Evolutionary conservation across 177 flowering plant genomes (phyloP).

Genomic region (Vitis hybrid): DNA sequence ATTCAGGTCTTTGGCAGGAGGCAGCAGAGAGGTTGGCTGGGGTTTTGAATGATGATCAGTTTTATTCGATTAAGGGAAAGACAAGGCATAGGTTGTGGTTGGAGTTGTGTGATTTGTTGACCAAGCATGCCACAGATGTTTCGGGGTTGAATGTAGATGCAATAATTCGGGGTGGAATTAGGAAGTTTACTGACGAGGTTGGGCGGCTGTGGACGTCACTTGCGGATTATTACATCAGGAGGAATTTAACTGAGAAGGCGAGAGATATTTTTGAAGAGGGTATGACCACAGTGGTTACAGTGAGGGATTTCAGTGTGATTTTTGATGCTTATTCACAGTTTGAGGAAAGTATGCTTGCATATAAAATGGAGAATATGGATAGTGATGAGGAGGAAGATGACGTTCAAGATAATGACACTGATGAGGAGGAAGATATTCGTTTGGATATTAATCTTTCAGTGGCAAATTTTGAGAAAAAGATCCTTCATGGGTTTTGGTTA

Average conservation of each 20-base stretch:
- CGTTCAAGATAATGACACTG: slow-evolving; percentile 22
- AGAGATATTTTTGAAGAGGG: slow-evolving; percentile 95
- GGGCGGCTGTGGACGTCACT: slow-evolving; percentile 96
- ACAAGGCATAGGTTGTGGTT: slow-evolving; percentile 84
- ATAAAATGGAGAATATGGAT: slow-evolving; percentile 65
- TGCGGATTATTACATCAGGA: slow-evolving; percentile 82
- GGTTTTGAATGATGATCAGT: slow-evolving; percentile 81
- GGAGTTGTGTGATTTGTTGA: slow-evolving; percentile 85
- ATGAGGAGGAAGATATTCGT: slow-evolving; percentile 42
- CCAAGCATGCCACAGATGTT: slow-evolving; percentile 71
- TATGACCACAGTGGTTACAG: slow-evolving; percentile 78
- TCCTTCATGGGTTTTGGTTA: slow-evolving; percentile 71
- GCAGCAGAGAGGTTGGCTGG: slow-evolving; percentile 82
- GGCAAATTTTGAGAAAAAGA: slow-evolving; percentile 46
- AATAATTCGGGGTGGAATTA: slow-evolving; percentile 86
- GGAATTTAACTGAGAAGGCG: slow-evolving; percentile 78
- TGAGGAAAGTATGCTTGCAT: slow-evolving; percentile 78
- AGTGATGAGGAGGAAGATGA: slow-evolving; percentile 38
- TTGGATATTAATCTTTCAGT: slow-evolving; percentile 39
- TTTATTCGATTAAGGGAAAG: slow-evolving; percentile 82
- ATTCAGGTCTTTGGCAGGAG: slow-evolving; percentile 82
- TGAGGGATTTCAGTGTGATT: slow-evolving; percentile 88
- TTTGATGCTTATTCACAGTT: slow-evolving; percentile 85
- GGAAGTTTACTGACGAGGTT: slow-evolving; percentile 92
- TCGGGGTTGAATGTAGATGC: slow-evolving; percentile 95